phyloP scores from a whole-genome alignment of 176 grass and related monocot genomes.

The Zoysia japonica region DNA sequence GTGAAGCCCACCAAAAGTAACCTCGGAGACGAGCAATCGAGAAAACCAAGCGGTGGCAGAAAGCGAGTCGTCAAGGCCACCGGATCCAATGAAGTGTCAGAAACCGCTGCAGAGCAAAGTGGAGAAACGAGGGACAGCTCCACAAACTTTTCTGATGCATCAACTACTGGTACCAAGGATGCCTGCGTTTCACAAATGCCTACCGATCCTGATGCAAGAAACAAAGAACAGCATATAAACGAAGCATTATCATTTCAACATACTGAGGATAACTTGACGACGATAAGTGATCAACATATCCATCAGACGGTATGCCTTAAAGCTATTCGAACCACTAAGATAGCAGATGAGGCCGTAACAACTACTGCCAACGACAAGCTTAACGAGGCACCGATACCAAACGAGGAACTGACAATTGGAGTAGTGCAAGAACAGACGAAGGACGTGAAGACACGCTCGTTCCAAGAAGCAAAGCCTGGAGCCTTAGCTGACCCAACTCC shows the following conservation, averaged over 20 bases:
- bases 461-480: constrained; percentile 33
- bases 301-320: constrained; percentile 31
- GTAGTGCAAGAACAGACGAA: constrained; percentile 50
- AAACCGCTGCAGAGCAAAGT: constrained; percentile 35
- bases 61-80: constrained; percentile 43
- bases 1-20: constrained; percentile 63
- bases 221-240: constrained; percentile 9
- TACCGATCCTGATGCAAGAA: constrained; percentile 31
- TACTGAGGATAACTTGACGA: constrained; percentile 19
- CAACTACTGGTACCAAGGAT: constrained; percentile 49
- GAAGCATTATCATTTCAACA: constrained; percentile 31
- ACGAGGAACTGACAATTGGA: constrained; percentile 50
- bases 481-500: constrained; percentile 25
- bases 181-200: constrained; percentile 34
- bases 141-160: constrained; percentile 45
- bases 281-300: constrained; percentile 43
- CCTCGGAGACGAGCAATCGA: constrained; percentile 53
- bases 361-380: constrained; percentile 16
- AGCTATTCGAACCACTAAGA: constrained; percentile 34
- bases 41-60: constrained; percentile 47
- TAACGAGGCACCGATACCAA: constrained; percentile 45
- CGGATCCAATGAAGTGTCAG: constrained; percentile 31
- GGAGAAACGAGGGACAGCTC: constrained; percentile 37
- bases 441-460: constrained; percentile 16
- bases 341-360: constrained; percentile 20